A percentile compares a stretch with the other conserved stretches of the same genome.
These are phyloP conservation scores for Hydnomerulius pinastri DNA, from an alignment of 768 basidiomycete species.

Conservation along the genomic window DNA sequence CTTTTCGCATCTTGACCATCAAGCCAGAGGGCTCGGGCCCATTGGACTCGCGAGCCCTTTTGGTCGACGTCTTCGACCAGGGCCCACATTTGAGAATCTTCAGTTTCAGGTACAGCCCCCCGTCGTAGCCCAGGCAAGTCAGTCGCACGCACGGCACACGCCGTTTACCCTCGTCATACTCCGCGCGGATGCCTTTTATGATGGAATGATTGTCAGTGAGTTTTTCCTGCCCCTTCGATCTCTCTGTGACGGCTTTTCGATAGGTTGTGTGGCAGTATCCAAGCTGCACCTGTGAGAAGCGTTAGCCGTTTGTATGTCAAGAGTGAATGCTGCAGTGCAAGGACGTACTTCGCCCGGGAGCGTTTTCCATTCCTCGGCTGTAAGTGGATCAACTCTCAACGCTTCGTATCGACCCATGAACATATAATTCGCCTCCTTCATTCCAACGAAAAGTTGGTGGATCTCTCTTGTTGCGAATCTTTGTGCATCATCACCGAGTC, in stretches of 20 bases:
- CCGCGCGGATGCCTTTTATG: slow-evolving; percentile 36
- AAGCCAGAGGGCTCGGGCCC: too few species aligned
- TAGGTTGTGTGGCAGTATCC: too few species aligned
- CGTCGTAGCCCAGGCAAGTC: slow-evolving; percentile 46
- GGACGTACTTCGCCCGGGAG: slow-evolving; percentile 41
- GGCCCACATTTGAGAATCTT: slow-evolving; percentile 9
- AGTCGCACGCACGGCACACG: slow-evolving; percentile 51
- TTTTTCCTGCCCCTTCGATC: too few species aligned
- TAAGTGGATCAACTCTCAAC: slow-evolving; percentile 42
- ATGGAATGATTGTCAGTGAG: too few species aligned
- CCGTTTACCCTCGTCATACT: slow-evolving; percentile 47
- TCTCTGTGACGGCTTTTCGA: too few species aligned
- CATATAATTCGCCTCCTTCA: slow-evolving; percentile 37
- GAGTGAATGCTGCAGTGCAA: too few species aligned
- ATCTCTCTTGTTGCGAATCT: slow-evolving; percentile 42
- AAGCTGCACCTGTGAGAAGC: too few species aligned
- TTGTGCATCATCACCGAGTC: slow-evolving; percentile 46
- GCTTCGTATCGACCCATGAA: slow-evolving; percentile 38
- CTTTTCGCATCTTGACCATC: background rate
- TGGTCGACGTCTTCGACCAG: slow-evolving; percentile 11
- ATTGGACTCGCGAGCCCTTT: too few species aligned
- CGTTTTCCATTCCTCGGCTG: slow-evolving; percentile 47
- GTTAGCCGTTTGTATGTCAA: background rate
- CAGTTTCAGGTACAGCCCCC: slow-evolving; percentile 33
- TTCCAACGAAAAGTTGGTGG: slow-evolving; percentile 48